Conservation (phyloP, 768 basidiomycete species). For the Grammothele lineata region DNA sequence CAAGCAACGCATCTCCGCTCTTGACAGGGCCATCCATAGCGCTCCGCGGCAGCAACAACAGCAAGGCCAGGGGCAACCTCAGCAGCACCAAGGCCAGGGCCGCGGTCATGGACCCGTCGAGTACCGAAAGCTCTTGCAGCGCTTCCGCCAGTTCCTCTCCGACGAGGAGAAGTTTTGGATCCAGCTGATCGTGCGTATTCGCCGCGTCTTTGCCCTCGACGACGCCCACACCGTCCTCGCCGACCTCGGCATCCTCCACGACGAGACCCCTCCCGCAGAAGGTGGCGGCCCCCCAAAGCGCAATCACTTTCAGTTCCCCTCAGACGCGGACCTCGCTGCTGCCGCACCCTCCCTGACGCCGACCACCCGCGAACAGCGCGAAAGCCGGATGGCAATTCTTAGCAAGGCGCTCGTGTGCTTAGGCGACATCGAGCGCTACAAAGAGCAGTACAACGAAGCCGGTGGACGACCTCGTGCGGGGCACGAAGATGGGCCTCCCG, state of each 20-base stretch:
- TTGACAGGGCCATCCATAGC: constrained; percentile 53
- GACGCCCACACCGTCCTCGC: constrained; percentile 57
- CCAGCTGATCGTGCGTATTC: constrained; percentile 70
- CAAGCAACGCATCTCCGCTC: constrained; percentile 65
- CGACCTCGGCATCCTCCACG: constrained; percentile 46
- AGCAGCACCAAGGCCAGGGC: constrained; percentile 26
- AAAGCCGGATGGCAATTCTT: constrained; percentile 65
- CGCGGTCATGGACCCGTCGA: constrained; percentile 65
- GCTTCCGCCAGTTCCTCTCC: constrained; percentile 86
- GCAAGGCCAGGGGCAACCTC: constrained; percentile 23
- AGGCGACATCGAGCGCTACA: constrained; percentile 92
- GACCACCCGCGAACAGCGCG: constrained; percentile 47
- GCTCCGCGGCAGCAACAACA: constrained; percentile 31
- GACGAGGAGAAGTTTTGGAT: constrained; percentile 93
- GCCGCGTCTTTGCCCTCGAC: constrained; percentile 64
- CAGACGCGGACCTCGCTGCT: constrained; percentile 37
- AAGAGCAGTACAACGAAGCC: constrained; percentile 81
- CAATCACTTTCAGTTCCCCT: constrained; percentile 62
- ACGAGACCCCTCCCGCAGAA: constrained; percentile 19
- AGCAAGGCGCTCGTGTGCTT: constrained; percentile 89
- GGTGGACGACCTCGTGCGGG: constrained; percentile 62
- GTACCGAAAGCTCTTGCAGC: constrained; percentile 77
- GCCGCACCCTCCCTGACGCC: constrained; percentile 28
- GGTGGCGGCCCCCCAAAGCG: constrained; percentile 34
- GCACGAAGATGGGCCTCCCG: constrained; percentile 53